Conservation (phyloP, 441 rosid species). For the Syzygium syzygioides region DNA sequence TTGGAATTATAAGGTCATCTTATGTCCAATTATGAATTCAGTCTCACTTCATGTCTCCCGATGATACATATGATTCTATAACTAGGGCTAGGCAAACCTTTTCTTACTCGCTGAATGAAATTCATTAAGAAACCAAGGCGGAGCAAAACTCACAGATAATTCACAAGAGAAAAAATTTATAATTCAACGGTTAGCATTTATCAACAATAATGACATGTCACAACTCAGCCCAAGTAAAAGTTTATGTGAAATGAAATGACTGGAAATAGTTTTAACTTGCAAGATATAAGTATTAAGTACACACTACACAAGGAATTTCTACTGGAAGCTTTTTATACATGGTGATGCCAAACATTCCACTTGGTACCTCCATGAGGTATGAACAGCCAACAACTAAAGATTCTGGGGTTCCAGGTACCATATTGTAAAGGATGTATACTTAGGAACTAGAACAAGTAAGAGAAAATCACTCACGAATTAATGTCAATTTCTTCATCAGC, state of each 20-base stretch:
- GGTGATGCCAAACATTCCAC: background rate
- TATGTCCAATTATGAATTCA: background rate
- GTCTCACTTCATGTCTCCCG: background rate
- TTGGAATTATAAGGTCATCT: background rate
- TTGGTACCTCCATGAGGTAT: background rate
- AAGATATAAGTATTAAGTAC: no score
- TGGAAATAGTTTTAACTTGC: background rate
- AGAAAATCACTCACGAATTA: constrained; percentile 52
- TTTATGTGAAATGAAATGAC: background rate
- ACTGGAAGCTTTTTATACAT: background rate
- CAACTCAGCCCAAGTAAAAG: background rate
- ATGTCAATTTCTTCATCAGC: background rate
- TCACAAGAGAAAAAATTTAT: background rate
- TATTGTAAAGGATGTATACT: background rate
- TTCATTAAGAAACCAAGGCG: background rate
- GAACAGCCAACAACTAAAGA: no score
- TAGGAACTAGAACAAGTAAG: background rate
- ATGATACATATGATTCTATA: background rate
- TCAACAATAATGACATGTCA: background rate
- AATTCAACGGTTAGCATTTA: background rate
- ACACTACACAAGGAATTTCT: background rate
- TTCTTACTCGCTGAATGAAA: background rate
- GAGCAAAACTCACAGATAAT: background rate
- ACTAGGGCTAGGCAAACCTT: background rate
- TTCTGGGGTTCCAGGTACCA: background rate